Evolutionary conservation across 2,329 filamentous ascomycete species (phyloP), one percentile per base, ranked within the genome.

Genomic region (Fusarium circinatum): DNA sequence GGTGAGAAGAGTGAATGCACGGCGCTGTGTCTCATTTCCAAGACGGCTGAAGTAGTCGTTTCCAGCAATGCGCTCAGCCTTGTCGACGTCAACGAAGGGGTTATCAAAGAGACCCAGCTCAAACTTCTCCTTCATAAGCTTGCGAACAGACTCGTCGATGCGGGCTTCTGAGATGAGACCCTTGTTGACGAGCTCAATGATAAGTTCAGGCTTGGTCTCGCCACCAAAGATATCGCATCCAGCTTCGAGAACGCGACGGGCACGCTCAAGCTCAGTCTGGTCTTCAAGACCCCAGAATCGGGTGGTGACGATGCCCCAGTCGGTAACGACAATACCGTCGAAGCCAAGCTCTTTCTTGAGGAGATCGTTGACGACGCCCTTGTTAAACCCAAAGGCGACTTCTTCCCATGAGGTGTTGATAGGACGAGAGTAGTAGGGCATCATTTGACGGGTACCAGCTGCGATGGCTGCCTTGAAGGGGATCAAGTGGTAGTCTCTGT

Each of bases 141-240:
- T 84, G 5, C 83, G 80, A 6, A 88, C 83, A 0, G 86, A 88
- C 13, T 78, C 60, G 58, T 88, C 83, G 8, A 89, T 76, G 18
- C 86, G 85, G 1, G 77, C 75, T 61, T 88, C 85, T 13, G 81
- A 71, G 1, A 73, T 45, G 26, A 74, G 18, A 85, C 75, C n/a
- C 79, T 75, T 32, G 82, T 84, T 52, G 82, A 87, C 85, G 0
- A 86, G 79, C 62, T 87, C 80, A 6, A 86, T 75, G n/a, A 89
- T 78, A 5, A 89, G 82, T 61, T 89, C 86, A 0, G 85, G 70
- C 57, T 73, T 80, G 3, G 82, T 73, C 73, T 89, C 87, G 17
- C 87, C 87, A 4, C 87, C 87, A 55, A 89, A 84, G 64, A 88
- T 86, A 65, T 89, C 87, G 39, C 84, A 85, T 0, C 87, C 87